Conservation (phyloP, 345 rosid genomes). For the Gossypium herbaceum region DNA sequence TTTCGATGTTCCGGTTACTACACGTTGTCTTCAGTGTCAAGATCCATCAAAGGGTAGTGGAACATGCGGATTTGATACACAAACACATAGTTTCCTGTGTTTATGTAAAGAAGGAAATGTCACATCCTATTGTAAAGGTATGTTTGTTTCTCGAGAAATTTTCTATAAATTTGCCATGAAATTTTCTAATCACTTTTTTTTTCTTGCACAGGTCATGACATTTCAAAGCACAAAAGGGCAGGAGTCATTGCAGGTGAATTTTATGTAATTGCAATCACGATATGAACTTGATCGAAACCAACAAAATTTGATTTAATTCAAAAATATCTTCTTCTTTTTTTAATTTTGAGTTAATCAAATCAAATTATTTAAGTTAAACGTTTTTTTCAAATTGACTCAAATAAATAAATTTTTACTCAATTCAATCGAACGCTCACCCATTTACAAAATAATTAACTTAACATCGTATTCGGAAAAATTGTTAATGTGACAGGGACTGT, state of each 20-base stretch:
- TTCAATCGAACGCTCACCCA: too few species aligned
- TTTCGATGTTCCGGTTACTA: conserved; percentile 81
- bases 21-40: conserved; percentile 73
- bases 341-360: too few species aligned
- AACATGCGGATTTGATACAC: conserved; percentile 62
- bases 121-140: conserved; percentile 72
- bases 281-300: too few species aligned
- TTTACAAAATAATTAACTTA: too few species aligned
- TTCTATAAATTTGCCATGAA: background rate
- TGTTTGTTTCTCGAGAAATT: background rate
- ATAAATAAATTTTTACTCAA: too few species aligned
- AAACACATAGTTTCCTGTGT: conserved; percentile 59
- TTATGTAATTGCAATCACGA: background rate
- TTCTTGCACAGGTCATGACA: conserved; percentile 37
- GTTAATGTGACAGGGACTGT: background rate
- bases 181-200: background rate
- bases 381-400: too few species aligned
- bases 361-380: too few species aligned
- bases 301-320: too few species aligned
- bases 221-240: conserved; percentile 32
- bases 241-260: conserved; percentile 56
- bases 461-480: too few species aligned
- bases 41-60: conserved; percentile 68
- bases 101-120: conserved; percentile 57
- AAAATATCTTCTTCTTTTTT: too few species aligned